Conservation (phyloP, 192 early-diverging fungal species). For the Chytriomyces sp. region DNA sequence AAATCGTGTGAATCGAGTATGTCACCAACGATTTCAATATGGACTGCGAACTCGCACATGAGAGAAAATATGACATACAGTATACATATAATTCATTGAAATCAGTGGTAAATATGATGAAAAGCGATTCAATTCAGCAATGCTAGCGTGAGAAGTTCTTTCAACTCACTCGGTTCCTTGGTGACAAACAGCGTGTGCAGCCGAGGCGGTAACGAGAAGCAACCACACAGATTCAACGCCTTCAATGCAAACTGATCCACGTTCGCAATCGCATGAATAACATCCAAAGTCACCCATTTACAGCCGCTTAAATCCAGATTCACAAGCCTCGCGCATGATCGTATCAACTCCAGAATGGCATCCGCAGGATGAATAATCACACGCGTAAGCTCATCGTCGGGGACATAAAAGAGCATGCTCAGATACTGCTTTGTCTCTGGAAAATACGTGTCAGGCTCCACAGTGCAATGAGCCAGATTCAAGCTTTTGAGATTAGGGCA, state of each 20-base stretch:
- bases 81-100: too few species aligned
- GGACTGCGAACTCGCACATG: too few species aligned
- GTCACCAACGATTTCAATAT: too few species aligned
- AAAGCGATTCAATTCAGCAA: too few species aligned
- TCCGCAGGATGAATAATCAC: background rate
- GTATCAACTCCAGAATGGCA: background rate
- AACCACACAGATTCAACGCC: slow-evolving; percentile 12
- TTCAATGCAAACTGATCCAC: background rate
- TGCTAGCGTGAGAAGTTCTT: background rate
- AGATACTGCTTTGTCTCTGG: slow-evolving; percentile 4
- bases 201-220: background rate
- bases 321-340: background rate
- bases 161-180: background rate
- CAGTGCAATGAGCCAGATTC: background rate
- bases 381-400: background rate
- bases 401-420: background rate
- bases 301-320: slow-evolving; percentile 18
- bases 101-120: too few species aligned
- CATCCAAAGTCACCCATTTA: slow-evolving; percentile 1
- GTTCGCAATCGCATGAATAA: background rate
- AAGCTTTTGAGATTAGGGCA: slow-evolving; percentile 12
- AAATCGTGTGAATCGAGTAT: too few species aligned
- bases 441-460: slow-evolving; percentile 7
- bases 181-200: slow-evolving; percentile 5
- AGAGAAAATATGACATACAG: too few species aligned